Evolutionary conservation across 495 filamentous ascomycete genomes (phyloP), one percentile per base, ranked within the genome.

Genomic region (Aspergillus heteromorphus): DNA sequence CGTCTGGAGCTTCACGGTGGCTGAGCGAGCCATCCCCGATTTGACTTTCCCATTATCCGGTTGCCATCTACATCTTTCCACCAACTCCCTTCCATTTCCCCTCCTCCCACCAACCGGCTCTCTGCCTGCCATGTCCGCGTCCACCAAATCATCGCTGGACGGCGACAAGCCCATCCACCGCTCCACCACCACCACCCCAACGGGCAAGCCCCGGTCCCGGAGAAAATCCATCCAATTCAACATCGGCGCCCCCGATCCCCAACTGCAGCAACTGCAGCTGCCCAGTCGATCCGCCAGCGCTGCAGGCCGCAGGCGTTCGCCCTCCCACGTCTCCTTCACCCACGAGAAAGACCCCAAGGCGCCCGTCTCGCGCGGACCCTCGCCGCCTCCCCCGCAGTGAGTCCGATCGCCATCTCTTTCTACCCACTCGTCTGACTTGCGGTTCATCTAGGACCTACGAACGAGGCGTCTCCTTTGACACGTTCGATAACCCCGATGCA

Each of bases 391-490:
- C 1, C 71, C 73, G 16, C 68, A 67, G 73, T 74, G 55, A 38
- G 69, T 61, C 3, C 18, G 11, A 30, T 13, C n/a, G 14, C n/a
- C n/a, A n/a, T n/a, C n/a, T n/a, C n/a, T n/a, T n/a, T n/a, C n/a
- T n/a, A n/a, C n/a, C n/a, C n/a, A n/a, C n/a, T n/a, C n/a, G n/a
- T n/a, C n/a, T n/a, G n/a, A 21, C 7, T 6, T 41, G 42, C 30
- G 60, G 21, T 18, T 23, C 29, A 3, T 30, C 6, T 41, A 79
- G 78, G 27, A 78, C 71, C 11, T 81, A 77, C 53, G 71, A 77
- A 40, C 66, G 73, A 21, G 75, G 78, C 63, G 92, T 98, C 52
- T 92, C 88, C 17, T 98, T 98, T 67, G 89, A 98, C 73, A 97
- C 92, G 14, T 91, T 97, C 58, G 87, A 91, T 54, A 91, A 90